Conservation (phyloP, 306 rosid genomes). For the Mimosa bimucronata region DNA sequence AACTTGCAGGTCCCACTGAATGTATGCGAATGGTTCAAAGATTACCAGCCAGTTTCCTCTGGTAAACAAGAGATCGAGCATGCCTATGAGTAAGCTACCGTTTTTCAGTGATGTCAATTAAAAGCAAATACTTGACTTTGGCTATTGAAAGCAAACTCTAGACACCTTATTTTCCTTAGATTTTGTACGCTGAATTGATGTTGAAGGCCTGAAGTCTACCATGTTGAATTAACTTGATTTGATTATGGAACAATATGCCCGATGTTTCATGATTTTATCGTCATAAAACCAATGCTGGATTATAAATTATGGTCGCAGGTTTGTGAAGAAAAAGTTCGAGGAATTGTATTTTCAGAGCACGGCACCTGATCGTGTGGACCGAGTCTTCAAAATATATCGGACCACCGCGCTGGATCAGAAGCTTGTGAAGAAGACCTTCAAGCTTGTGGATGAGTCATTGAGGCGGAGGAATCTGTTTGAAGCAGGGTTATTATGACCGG, state of each 20-base stretch:
- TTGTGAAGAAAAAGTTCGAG: constrained; percentile 95
- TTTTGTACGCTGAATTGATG: neutral
- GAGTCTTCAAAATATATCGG: constrained; percentile 87
- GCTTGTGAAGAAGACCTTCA: constrained; percentile 97
- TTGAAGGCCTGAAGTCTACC: neutral
- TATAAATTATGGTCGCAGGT: constrained; percentile 53
- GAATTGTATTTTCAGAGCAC: constrained; percentile 92
- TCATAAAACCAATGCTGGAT: neutral
- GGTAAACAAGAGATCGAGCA: constrained; percentile 96
- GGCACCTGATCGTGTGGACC: constrained; percentile 85
- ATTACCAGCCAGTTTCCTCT: constrained; percentile 86
- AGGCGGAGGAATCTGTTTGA: constrained; percentile 94
- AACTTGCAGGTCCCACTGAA: constrained; percentile 81
- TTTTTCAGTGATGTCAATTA: constrained; percentile 22
- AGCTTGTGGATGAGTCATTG: constrained; percentile 94
- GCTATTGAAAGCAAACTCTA: constrained; percentile 27
- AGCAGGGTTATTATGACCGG: constrained; percentile 88
- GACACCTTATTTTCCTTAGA: neutral
- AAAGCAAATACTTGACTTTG: constrained; percentile 14
- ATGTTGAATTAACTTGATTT: neutral
- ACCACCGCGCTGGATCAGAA: constrained; percentile 99
- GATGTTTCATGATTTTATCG: neutral
- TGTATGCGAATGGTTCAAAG: constrained; percentile 93
- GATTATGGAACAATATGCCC: neutral
- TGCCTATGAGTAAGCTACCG: constrained; percentile 82